Conservation (phyloP, 148 eudicot genomes). For the Rhododendron molle region DNA sequence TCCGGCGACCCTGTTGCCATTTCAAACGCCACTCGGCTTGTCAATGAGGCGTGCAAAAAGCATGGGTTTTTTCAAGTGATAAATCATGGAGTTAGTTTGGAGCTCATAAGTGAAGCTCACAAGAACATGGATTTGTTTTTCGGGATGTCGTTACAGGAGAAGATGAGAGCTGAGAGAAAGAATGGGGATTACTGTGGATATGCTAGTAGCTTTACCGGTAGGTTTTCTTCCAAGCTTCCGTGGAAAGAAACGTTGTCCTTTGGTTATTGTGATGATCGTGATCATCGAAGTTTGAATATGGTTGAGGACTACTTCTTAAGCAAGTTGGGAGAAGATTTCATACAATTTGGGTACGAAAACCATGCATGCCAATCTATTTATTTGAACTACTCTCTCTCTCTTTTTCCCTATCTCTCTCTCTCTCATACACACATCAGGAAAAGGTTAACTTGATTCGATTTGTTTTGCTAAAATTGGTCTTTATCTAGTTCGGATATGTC, state of each 20-base stretch:
- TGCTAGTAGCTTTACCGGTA: constrained; percentile 8
- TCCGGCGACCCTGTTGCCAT: background rate
- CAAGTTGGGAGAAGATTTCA: background rate
- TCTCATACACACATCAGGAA: background rate
- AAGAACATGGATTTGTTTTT: background rate
- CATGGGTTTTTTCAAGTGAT: constrained; percentile 4
- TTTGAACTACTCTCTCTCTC: background rate
- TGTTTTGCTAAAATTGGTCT: background rate
- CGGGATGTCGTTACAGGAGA: background rate
- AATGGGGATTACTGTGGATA: background rate
- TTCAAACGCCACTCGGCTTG: background rate
- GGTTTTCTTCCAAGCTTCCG: constrained; percentile 10
- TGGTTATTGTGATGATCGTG: background rate
- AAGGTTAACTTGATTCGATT: background rate
- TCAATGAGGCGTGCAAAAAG: constrained; percentile 4
- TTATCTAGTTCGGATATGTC: too few species aligned
- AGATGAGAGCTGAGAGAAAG: constrained; percentile 7
- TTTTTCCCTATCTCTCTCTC: background rate
- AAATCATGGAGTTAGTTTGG: background rate
- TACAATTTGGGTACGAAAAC: background rate
- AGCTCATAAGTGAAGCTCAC: background rate
- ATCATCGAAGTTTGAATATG: background rate
- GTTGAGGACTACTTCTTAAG: background rate
- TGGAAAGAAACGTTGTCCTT: background rate
- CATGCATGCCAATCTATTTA: background rate